Evolutionary conservation across 352 stramenopile genomes (phyloP).

Genomic region (Phytophthora idaei): DNA sequence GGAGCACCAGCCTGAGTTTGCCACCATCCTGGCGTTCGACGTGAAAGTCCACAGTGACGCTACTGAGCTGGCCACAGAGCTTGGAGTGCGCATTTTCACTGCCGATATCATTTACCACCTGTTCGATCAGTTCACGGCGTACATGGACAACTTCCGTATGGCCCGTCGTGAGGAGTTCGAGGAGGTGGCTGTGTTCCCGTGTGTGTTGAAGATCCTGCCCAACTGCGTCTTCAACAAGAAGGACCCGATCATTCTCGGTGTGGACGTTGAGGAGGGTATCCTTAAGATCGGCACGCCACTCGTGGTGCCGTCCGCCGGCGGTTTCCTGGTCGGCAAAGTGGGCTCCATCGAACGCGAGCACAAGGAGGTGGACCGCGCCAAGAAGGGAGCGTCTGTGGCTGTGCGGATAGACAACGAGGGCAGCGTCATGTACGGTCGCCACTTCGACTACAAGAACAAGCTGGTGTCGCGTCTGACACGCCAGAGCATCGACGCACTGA

Average conservation of each 20-base stretch:
- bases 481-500: conserved; percentile 98
- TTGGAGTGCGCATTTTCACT: conserved; percentile 98
- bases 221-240: conserved; percentile 99
- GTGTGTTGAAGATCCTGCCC: conserved; percentile 97
- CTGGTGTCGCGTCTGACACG: conserved; percentile 89
- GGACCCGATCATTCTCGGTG: conserved; percentile 98
- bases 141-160: conserved; percentile 96
- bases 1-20: conserved; percentile 97
- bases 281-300: conserved; percentile 98
- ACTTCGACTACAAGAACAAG: conserved; percentile 95
- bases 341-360: conserved; percentile 97
- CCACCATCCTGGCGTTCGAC: conserved; percentile 98
- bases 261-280: conserved; percentile 97
- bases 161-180: conserved; percentile 92
- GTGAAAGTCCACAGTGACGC: conserved; percentile 97
- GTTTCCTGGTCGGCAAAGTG: conserved; percentile 94
- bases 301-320: conserved; percentile 73
- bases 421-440: conserved; percentile 96
- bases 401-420: conserved; percentile 97
- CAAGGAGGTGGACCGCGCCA: conserved; percentile 94
- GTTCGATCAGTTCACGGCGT: conserved; percentile 98
- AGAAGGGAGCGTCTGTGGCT: conserved; percentile 94
- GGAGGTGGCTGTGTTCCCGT: conserved; percentile 94
- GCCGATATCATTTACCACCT: conserved; percentile 99
- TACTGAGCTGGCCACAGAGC: conserved; percentile 87